Percentiles rank a stretch among this genome's conserved stretches.
phyloP scores from a whole-genome alignment of 768 basidiomycete species.

The Boletellus sp. region DNA sequence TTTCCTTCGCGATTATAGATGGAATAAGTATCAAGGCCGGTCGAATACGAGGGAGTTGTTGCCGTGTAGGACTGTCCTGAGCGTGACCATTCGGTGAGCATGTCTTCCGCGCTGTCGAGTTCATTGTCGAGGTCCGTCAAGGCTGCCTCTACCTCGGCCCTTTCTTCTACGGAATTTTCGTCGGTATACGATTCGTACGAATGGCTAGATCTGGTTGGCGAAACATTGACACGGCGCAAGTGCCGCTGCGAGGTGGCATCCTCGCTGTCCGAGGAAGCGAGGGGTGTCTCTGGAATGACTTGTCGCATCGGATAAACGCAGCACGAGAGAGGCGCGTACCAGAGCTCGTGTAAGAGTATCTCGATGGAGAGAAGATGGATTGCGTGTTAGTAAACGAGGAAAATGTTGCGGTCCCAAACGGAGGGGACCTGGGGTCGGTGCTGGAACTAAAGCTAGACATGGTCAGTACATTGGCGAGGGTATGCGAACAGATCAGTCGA shows the following conservation, averaged over 20 bases:
- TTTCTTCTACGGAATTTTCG: conserved; percentile 44
- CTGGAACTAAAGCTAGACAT: conserved; percentile 40
- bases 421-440: conserved; percentile 56
- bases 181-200: conserved; percentile 57
- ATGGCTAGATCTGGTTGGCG: conserved; percentile 42
- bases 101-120: conserved; percentile 60
- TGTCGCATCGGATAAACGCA: conserved; percentile 1
- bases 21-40: conserved; percentile 38
- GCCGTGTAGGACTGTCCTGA: conserved; percentile 34
- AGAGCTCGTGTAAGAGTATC: conserved; percentile 54
- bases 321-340: conserved; percentile 35
- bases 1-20: conserved; percentile 42
- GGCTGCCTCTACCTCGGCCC: conserved; percentile 61
- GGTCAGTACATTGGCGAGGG: conserved; percentile 29
- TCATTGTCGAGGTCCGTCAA: conserved; percentile 67
- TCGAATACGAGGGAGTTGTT: conserved; percentile 30
- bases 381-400: conserved; percentile 50
- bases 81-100: conserved; percentile 64
- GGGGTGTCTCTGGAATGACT: conserved; percentile 38
- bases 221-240: conserved; percentile 54
- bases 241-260: conserved; percentile 43
- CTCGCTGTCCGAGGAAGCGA: conserved; percentile 45
- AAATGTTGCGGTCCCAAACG: conserved; percentile 57
- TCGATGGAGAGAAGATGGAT: conserved; percentile 56
- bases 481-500: conserved; percentile 4